phyloP scores from a whole-genome alignment of 192 early-diverging fungal species.

The Thamnidium elegans region DNA sequence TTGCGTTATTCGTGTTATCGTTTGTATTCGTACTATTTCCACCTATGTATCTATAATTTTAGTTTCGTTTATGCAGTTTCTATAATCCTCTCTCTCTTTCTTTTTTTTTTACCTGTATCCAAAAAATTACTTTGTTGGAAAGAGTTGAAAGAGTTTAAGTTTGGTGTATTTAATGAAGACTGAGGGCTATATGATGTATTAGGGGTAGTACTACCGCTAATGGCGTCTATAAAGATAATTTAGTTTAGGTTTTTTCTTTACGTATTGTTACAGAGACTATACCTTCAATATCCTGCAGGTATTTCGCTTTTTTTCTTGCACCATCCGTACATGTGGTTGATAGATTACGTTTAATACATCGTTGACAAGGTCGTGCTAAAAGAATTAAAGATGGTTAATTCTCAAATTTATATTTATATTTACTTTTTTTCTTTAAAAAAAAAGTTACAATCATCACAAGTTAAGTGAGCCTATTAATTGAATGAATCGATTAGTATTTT shows the following conservation, averaged over 20 bases:
- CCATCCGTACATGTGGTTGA: conserved; percentile 81
- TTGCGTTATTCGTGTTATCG: neutral
- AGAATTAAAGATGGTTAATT: conserved; percentile 1
- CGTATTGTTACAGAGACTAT: neutral
- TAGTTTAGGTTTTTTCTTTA: neutral
- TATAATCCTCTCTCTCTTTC: neutral
- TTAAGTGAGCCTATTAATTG: conserved; percentile 54
- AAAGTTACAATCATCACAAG: conserved; percentile 68
- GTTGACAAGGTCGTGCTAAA: conserved; percentile 78
- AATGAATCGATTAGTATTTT: neutral
- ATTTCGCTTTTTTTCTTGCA: conserved; percentile 89
- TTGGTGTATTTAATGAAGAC: neutral
- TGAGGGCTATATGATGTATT: neutral
- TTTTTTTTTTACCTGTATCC: conserved; percentile 5
- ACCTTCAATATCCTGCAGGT: conserved; percentile 73
- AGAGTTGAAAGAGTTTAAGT: neutral
- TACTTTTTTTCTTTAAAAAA: neutral
- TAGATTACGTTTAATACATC: conserved; percentile 81
- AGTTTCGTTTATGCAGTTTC: neutral
- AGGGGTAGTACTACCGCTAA: neutral
- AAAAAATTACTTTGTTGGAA: conserved; percentile 2
- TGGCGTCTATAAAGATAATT: neutral
- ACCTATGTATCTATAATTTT: neutral
- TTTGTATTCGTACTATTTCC: neutral
- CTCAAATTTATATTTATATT: neutral